A percentile compares a stretch with the other conserved stretches of the same genome.
Conservation (phyloP, 1,284 basidiomycete species). For the Marasmius fiardii region DNA sequence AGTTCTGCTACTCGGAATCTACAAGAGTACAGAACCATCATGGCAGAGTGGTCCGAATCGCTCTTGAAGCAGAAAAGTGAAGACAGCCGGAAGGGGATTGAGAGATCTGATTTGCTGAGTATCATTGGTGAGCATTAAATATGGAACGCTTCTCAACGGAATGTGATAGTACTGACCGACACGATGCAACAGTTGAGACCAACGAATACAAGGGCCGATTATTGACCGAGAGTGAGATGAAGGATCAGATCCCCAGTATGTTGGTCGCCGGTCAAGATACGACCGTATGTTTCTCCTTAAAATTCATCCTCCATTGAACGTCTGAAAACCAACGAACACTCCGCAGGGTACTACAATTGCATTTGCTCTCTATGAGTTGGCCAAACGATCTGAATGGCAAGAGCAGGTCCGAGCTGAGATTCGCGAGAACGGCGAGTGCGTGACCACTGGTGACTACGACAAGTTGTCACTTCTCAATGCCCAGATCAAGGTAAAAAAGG, state of each 20-base stretch:
- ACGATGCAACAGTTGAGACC: not conserved
- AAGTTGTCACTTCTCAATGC: slow-evolving; percentile 17
- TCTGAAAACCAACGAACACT: too few species aligned
- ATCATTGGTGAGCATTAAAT: not conserved
- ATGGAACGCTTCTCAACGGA: not conserved
- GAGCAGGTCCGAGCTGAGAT: slow-evolving; percentile 14
- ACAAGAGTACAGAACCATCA: slow-evolving; percentile 8
- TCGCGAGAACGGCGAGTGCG: not conserved
- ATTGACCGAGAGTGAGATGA: not conserved
- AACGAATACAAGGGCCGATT: too few species aligned
- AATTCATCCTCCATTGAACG: too few species aligned
- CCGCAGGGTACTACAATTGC: slow-evolving; percentile 14
- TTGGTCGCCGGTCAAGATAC: slow-evolving; percentile 20
- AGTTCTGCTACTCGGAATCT: slow-evolving; percentile 8
- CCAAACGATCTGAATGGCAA: slow-evolving; percentile 15
- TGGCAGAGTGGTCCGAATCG: slow-evolving; percentile 6
- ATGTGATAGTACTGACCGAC: not conserved
- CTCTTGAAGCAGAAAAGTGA: slow-evolving; percentile 8
- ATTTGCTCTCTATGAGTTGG: slow-evolving; percentile 15
- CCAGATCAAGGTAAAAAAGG: slow-evolving; percentile 8
- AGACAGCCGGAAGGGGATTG: not conserved
- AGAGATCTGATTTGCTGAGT: not conserved
- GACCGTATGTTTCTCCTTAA: slow-evolving; percentile 8
- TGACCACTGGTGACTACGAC: slow-evolving; percentile 10
- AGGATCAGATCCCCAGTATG: not conserved